A percentile compares a stretch with the other conserved stretches of the same genome.
Conservation (phyloP, 225 moss, liverwort and hornwort species). For the Takakia lepidozioides region DNA sequence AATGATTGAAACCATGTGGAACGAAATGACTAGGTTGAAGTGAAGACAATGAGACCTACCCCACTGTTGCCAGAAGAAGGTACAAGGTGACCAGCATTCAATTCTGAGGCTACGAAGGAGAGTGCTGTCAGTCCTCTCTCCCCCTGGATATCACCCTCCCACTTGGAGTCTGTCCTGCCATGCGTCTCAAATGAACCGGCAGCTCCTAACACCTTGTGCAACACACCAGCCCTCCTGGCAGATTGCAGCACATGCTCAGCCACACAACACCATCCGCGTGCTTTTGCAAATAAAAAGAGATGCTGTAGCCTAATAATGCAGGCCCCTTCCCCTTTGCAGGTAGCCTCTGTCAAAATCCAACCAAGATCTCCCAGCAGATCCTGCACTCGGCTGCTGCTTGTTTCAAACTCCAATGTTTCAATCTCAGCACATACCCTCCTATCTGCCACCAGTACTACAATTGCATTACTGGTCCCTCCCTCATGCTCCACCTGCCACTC, state of each 20-base stretch:
- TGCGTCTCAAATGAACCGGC: conserved; percentile 15
- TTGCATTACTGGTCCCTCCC: conserved; percentile 62
- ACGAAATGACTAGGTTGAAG: too few species aligned
- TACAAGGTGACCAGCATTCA: conserved; percentile 26
- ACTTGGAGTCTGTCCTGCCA: conserved; percentile 29
- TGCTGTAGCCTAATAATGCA: conserved; percentile 22
- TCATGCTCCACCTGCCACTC: conserved; percentile 65
- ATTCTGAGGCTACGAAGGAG: conserved; percentile 28
- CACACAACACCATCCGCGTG: conserved; percentile 60
- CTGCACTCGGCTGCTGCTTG: conserved; percentile 49
- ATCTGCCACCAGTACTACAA: conserved; percentile 71
- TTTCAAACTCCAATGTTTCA: conserved; percentile 41
- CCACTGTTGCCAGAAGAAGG: conserved; percentile 31
- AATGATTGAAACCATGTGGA: too few species aligned
- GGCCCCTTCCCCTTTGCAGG: conserved; percentile 14
- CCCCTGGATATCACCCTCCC: conserved; percentile 31
- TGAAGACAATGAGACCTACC: conserved; percentile 24
- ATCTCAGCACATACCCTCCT: conserved; percentile 71
- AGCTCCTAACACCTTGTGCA: conserved; percentile 31
- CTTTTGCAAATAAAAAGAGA: conserved; percentile 39
- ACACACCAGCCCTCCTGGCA: conserved; percentile 37
- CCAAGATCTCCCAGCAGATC: conserved; percentile 50
- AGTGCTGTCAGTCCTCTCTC: conserved; percentile 27
- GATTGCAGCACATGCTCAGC: conserved; percentile 61
- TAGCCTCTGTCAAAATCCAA: conserved; percentile 41